Evolutionary conservation across 169 alveolate species (phyloP), one percentile per base, ranked within the genome.

Genomic region (Plasmodium vivax): DNA sequence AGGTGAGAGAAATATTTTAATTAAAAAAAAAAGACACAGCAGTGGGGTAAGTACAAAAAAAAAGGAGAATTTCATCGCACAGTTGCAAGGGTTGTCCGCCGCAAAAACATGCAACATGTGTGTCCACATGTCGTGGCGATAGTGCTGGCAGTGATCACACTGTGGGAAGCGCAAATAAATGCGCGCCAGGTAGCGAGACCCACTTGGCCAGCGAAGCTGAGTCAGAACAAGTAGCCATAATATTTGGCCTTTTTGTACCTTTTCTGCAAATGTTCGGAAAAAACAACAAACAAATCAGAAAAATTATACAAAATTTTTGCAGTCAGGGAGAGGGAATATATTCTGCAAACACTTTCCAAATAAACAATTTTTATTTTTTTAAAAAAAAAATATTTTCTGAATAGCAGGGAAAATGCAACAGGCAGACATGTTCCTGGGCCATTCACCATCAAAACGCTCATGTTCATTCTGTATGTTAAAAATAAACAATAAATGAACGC

Each of bases 381-480:
- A 34, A 85, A 79, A 85, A 85, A 85, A 56, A 87, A 10, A 87
- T 87, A 87, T 71, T 87, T 87, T 87, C 82, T 75, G 71, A 87
- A 87, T 77, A 87, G 5, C 23, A 87, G 71, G 80, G 93, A 87
- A 71, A 75, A 87, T 19, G 81, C 93, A 58, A 87, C 88, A 4
- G 93, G 93, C 81, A 87, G 80, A 30, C 93, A 87, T 77, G 85
- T 79, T n/a, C 93, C 93, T 54, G 93, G 93, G 43, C 93, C 93
- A 77, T 87, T 87, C 45, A 87, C 81, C 68, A 87, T 87, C 19
- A 87, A 54, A 30, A 71, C 43, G 3, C 77, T 87, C 81, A 87
- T 87, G 47, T 87, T 87, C 88, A 87, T 75, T 77, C 68, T 87
- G 68, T 87, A 56, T 36, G 93, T 87, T 87, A 87, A 75, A 87